Conservation (phyloP, 1,139 yeast genomes). For the Sugiyamaella castrensis region DNA sequence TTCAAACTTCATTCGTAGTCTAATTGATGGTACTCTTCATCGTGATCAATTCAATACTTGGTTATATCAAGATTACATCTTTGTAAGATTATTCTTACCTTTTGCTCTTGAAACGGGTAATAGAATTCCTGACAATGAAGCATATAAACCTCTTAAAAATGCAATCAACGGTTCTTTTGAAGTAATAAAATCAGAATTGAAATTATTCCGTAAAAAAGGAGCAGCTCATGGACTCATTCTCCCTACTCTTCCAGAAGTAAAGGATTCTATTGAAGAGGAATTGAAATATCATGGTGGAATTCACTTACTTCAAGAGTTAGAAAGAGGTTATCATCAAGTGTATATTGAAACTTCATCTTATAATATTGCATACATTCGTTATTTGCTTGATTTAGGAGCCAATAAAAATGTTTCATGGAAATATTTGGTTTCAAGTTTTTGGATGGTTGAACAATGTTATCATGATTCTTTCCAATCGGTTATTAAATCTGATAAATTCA, state of each 20-base stretch:
- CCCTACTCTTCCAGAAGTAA: slow-evolving; percentile 12
- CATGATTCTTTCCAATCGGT: slow-evolving; percentile 13
- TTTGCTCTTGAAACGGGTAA: slow-evolving; percentile 8
- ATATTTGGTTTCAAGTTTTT: slow-evolving; percentile 10
- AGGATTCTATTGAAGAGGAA: slow-evolving; percentile 12
- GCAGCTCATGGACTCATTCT: slow-evolving; percentile 12
- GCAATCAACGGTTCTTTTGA: slow-evolving; percentile 7
- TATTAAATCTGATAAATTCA: slow-evolving; percentile 6
- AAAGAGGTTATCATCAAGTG: not conserved
- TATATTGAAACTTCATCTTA: slow-evolving; percentile 6
- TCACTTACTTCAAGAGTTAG: slow-evolving; percentile 8
- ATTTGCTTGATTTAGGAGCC: slow-evolving; percentile 5
- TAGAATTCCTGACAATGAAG: slow-evolving; percentile 9
- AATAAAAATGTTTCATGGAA: slow-evolving; percentile 12
- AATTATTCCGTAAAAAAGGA: slow-evolving; percentile 12
- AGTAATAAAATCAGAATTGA: slow-evolving; percentile 11
- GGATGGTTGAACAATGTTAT: slow-evolving; percentile 15
- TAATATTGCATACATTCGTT: slow-evolving; percentile 10
- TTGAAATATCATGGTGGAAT: slow-evolving; percentile 7
- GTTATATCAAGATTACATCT: slow-evolving; percentile 17
- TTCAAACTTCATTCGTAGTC: slow-evolving; percentile 3
- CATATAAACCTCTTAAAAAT: slow-evolving; percentile 5
- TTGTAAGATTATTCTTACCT: slow-evolving; percentile 9
- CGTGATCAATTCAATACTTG: slow-evolving; percentile 14
- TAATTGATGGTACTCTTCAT: slow-evolving; percentile 10